Evolutionary conservation across 2,329 filamentous ascomycete species (phyloP).

Genomic region (Cladosporium sphaerospermum): DNA sequence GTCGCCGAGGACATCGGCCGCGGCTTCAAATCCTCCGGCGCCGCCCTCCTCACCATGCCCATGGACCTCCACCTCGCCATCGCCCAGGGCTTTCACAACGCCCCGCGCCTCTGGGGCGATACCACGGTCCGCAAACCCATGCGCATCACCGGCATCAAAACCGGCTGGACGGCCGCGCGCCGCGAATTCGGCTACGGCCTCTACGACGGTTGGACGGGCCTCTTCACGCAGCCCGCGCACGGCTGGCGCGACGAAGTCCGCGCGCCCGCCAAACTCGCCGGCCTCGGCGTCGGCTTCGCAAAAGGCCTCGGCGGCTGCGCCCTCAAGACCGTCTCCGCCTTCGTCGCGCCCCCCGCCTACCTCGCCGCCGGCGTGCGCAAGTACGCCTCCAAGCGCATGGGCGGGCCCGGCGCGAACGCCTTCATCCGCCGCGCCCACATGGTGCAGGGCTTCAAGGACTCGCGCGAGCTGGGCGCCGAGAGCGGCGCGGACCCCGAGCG

Average conservation of each 20-base stretch:
- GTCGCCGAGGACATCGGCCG: conserved; percentile 58
- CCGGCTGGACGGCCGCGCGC: conserved; percentile 65
- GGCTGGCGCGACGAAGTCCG: conserved; percentile 53
- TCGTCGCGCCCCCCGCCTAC: conserved; percentile 64
- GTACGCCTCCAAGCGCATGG: conserved; percentile 56
- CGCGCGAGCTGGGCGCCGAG: conserved; percentile 17
- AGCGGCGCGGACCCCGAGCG: conserved; percentile 12
- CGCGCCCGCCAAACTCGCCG: conserved; percentile 23
- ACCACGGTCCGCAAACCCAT: conserved; percentile 69
- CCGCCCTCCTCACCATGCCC: conserved; percentile 69
- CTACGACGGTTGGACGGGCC: conserved; percentile 68
- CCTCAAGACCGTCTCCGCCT: conserved; percentile 70
- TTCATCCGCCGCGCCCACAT: conserved; percentile 28
- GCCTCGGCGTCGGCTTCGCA: conserved; percentile 55
- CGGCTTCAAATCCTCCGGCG: conserved; percentile 65
- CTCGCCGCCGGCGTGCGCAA: conserved; percentile 77
- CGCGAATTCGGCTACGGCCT: conserved; percentile 66
- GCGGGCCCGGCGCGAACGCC: conserved; percentile 23
- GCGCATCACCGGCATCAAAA: conserved; percentile 70
- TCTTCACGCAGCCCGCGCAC: conserved; percentile 67
- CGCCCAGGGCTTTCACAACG: conserved; percentile 82
- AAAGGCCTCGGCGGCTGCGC: conserved; percentile 78
- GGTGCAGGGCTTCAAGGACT: conserved; percentile 27
- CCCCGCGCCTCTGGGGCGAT: conserved; percentile 78
- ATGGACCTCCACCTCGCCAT: conserved; percentile 80